Evolutionary conservation across 257 asterid species (phyloP), one percentile per base, ranked within the genome.

Genomic region (Nyctanthes arbortristis): DNA sequence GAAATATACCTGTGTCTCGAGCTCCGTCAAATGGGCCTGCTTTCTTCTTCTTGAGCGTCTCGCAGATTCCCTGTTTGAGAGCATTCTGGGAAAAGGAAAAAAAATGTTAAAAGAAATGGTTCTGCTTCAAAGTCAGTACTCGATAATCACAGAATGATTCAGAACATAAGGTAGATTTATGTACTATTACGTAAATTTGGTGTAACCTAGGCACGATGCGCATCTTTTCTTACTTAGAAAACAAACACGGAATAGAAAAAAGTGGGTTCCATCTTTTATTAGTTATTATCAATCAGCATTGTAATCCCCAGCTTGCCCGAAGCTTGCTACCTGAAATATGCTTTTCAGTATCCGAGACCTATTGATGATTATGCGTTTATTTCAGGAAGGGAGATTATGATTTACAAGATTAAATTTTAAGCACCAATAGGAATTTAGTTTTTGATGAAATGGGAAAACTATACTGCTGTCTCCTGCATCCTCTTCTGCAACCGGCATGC

Each of bases 51-150:
- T 86, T 66, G 99, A 93, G 71, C 97, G 97, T 14, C 97, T 86
- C 80, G 99, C 99, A 43, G 99, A 93, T 81, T 93, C 99, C 86
- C 99, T 82, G 78, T 93, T 93, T 52, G 99, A 93, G 75, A 93
- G 94, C 99, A 93, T 93, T 81, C 99, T 93, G 92, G n/a, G 69
- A 31, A 70, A 75, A 67, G 45, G n/a, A 18, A 39, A 5, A 36
- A 30, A 27, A 45, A 66, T 69, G 37, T 35, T 57, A 24, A 25
- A 30, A 31, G 49, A 52, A 52, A 14, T 52, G 59, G 9, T 22
- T 24, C 31, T 22, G 16, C 28, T 34, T 37, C 64, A 55, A 37
- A 72, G 72, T 24, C 57, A 39, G 63, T 52, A 18, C 10, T 36
- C 58, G 32, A 25, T 25, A 55, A 14, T n/a, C 55, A 45, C 55